Conservation (phyloP, 768 basidiomycete species). For the Lactarius trivialis region DNA sequence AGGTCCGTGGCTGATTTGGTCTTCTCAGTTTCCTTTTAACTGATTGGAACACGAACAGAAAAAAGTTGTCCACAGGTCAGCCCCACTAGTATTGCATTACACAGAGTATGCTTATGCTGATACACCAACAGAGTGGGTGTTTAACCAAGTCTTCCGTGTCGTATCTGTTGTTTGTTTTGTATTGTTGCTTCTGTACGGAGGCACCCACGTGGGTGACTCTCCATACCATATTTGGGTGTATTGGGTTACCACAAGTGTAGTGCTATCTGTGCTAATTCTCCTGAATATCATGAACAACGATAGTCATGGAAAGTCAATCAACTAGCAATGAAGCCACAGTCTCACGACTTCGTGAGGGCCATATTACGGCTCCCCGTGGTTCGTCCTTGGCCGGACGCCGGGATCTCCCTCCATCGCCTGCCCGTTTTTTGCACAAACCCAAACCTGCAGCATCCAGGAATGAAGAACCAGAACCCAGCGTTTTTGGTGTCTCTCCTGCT, state of each 20-base stretch:
- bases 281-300: neutral
- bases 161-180: slow-evolving; percentile 3
- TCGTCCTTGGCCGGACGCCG: neutral
- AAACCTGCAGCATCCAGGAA: neutral
- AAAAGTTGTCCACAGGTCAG: slow-evolving; percentile 25
- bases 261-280: neutral
- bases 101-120: neutral
- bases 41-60: slow-evolving; percentile 11
- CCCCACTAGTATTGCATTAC: neutral
- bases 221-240: slow-evolving; percentile 4
- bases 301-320: neutral
- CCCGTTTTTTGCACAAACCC: neutral
- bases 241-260: neutral
- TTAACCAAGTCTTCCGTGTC: slow-evolving; percentile 2
- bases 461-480: neutral
- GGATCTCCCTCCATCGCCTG: neutral
- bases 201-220: slow-evolving; percentile 4
- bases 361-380: neutral
- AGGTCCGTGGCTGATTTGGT: slow-evolving; percentile 31
- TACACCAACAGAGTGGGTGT: slow-evolving; percentile 18
- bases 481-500: neutral
- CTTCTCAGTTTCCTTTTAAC: neutral
- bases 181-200: neutral
- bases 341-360: neutral
- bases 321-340: neutral